Conservation (phyloP, 2,329 filamentous ascomycete genomes). For the Xylariaceae sp. region DNA sequence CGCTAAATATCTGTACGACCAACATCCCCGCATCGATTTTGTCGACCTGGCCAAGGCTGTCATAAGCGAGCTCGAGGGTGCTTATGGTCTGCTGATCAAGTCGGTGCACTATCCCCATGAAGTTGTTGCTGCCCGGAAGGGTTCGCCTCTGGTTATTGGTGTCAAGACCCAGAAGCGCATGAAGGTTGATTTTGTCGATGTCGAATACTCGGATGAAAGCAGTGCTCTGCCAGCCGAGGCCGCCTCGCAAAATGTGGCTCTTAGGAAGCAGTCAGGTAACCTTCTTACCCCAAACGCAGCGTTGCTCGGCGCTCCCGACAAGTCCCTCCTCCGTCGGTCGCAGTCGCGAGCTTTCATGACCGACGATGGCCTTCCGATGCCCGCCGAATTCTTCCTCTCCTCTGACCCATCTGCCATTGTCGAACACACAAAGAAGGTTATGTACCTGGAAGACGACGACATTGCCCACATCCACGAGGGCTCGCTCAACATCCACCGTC, state of each 20-base stretch:
- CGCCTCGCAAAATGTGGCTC: constrained; percentile 90
- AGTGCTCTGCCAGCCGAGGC: constrained; percentile 82
- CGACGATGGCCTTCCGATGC: constrained; percentile 95
- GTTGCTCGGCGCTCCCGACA: constrained; percentile 86
- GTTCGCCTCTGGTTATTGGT: constrained; percentile 93
- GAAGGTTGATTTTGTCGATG: constrained; percentile 99
- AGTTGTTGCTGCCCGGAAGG: constrained; percentile 96
- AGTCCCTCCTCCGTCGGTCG: constrained; percentile 95
- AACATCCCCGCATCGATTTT: constrained; percentile 91
- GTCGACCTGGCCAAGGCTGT: constrained; percentile 95
- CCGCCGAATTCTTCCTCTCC: constrained; percentile 98
- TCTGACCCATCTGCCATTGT: constrained; percentile 98
- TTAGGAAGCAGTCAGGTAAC: constrained; percentile 77
- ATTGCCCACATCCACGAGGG: constrained; percentile 99
- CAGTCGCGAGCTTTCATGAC: constrained; percentile 99
- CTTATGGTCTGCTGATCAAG: constrained; percentile 95
- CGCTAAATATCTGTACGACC: constrained; percentile 95
- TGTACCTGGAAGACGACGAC: constrained; percentile 99
- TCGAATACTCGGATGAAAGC: constrained; percentile 89
- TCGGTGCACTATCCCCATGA: constrained; percentile 98
- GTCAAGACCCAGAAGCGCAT: constrained; percentile 97
- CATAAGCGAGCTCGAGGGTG: constrained; percentile 96
- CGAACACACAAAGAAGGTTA: constrained; percentile 99
- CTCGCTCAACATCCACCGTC: constrained; percentile 95
- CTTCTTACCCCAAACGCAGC: constrained; percentile 56